Evolutionary conservation across 192 early-diverging fungal species (phyloP), one percentile per base, ranked within the genome.

Genomic region (Chytriomyces confervae): DNA sequence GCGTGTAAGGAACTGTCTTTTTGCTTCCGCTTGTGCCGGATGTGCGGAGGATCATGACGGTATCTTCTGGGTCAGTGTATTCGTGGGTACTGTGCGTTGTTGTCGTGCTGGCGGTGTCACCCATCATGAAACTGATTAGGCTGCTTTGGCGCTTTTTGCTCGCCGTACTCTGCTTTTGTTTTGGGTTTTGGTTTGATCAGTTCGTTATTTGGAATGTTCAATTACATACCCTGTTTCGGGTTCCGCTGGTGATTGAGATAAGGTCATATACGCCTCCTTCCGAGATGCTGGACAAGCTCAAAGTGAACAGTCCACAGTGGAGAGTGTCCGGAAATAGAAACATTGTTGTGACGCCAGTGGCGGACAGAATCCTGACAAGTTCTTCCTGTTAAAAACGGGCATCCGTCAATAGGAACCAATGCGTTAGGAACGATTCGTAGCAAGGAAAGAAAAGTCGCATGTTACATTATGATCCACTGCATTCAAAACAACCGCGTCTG

Each of bases 21-120:
- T 82, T 82, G 18, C 71, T 81, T 29, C 94, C 94, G 7, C 93
- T 94, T 4, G 94, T 95, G 8, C 94, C 94, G 45, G 91, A 92
- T 2, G 94, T 95, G 67, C 93, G 91, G 69, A 95, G 84, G 20
- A 95, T 80, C 66, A 86, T 79, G 27, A 79, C 66, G 50, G 77
- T 50, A 53, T 66, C 63, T n/a, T 24, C 50, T 20, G 48, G 69
- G 13, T 57, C 53, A 57, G 53, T 20, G 20, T 57, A 57, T 57
- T 57, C 53, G 53, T 57, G 53, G 36, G 36, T 36, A 1, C 36
- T 36, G 36, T 36, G 36, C 36, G 36, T 36, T 36, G 36, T 0
- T 36, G 36, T 36, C 4, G 36, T 36, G 36, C 36, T 36, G 36
- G 2, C 36, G 1, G 53, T 20, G 53, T 57, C 53, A 57, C 53